Percentiles rank a stretch among this genome's conserved stretches.
Evolutionary conservation across 164 flowering plant species (phyloP).

Genomic region (Houttuynia cordata): DNA sequence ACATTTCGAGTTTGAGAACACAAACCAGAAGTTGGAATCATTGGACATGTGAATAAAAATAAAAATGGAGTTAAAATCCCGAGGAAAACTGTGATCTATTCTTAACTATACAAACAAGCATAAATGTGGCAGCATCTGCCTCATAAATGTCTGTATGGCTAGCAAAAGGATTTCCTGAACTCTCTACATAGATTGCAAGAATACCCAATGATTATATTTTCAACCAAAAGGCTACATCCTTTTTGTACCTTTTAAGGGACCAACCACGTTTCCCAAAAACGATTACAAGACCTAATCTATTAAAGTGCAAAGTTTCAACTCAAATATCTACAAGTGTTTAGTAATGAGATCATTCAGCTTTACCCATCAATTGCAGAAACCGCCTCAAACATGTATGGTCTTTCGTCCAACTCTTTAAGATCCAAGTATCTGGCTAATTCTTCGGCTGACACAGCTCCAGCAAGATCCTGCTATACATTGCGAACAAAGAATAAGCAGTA

Average conservation of each 20-base stretch:
- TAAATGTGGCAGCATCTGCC: neutral
- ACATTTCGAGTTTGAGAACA: neutral
- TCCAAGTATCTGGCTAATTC: constrained; percentile 85
- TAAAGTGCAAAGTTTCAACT: neutral
- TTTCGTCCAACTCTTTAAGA: constrained; percentile 86
- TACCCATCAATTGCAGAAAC: constrained; percentile 92
- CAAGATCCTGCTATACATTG: constrained; percentile 54
- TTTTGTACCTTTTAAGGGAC: too few species aligned
- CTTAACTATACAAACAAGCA: neutral
- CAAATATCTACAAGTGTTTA: neutral
- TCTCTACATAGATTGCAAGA: neutral
- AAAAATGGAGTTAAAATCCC: neutral
- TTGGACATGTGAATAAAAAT: neutral
- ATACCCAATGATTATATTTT: neutral
- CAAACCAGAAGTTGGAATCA: neutral
- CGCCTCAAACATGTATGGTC: constrained; percentile 73
- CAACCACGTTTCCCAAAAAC: too few species aligned
- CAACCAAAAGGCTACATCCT: neutral
- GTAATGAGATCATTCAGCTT: constrained; percentile 6
- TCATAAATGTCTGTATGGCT: neutral
- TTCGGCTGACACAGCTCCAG: constrained; percentile 65
- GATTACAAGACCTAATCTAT: neutral
- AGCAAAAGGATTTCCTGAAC: too few species aligned
- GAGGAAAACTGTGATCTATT: neutral
- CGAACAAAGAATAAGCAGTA: neutral